Conservation (phyloP, 305 asterid genomes). For the Ilex paraguariensis region DNA sequence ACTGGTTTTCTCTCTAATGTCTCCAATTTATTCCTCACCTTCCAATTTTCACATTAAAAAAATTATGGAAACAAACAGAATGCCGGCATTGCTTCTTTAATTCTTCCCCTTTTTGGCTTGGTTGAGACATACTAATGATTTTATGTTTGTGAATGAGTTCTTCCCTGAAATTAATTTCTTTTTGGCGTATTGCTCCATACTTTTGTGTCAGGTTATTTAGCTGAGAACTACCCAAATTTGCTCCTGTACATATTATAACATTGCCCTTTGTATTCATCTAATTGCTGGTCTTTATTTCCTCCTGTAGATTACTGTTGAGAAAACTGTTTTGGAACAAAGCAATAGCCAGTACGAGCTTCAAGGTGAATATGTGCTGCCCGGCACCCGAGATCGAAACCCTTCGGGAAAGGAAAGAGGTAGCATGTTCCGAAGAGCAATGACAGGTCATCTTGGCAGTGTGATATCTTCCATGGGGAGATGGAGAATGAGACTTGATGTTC, state of each 20-base stretch:
- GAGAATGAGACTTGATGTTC: constrained; percentile 99
- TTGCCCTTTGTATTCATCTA: constrained; percentile 4
- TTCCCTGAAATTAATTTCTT: too few relatives aligned
- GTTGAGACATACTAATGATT: too few relatives aligned
- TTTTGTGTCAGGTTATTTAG: too few relatives aligned
- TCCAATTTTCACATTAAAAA: too few relatives aligned
- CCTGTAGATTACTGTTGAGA: constrained; percentile 87
- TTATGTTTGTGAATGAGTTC: too few relatives aligned
- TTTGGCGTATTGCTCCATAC: too few relatives aligned
- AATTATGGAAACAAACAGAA: too few relatives aligned
- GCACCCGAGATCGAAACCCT: constrained; percentile 85
- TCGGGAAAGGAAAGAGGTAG: constrained; percentile 84
- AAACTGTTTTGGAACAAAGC: constrained; percentile 91
- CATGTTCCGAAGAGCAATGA: constrained; percentile 88
- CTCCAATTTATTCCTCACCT: too few relatives aligned
- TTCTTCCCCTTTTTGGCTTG: too few relatives aligned
- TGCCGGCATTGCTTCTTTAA: too few relatives aligned
- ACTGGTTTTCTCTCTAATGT: too few relatives aligned
- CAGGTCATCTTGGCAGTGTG: constrained; percentile 92
- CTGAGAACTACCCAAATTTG: too few relatives aligned
- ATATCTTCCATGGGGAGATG: constrained; percentile 99
- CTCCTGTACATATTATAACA: background rate
- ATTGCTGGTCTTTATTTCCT: constrained; percentile 20
- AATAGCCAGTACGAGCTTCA: constrained; percentile 96
- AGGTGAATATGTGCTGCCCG: constrained; percentile 99